Evolutionary conservation across 75 land plant species (phyloP), one percentile per base, ranked within the genome.

Genomic region (Cunninghamia lanceolata): DNA sequence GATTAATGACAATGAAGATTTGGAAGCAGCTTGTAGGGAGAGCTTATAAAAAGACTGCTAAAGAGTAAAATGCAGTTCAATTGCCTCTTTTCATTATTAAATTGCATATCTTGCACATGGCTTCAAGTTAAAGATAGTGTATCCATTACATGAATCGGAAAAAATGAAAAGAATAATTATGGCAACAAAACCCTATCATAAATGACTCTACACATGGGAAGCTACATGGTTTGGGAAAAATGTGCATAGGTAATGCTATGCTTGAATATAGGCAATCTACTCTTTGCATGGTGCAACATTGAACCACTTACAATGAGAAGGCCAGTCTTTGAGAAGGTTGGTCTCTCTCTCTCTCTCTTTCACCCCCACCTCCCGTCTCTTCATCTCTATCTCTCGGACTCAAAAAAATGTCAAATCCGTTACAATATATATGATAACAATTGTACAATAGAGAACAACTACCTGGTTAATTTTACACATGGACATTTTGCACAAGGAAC

Each of bases 401-500:
- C 75, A 32, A 71, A 71, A 71, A 71, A 21, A 32, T 30, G 75
- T 71, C 34, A 71, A 71, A 71, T 71, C 75, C 75, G 75, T 71
- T 71, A 71, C 36, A 71, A 71, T 3, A 71, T 9, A 25, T 59
- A 71, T 32, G 75, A 32, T 34, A 71, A 71, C 35, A 71, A 32
- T 71, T 71, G 75, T 71, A 71, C 75, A 83, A 83, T 52, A 83
- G 25, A 53, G 36, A 83, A 39, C 14, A 16, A 47, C 84, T 83
- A 83, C 63, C 84, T 83, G 84, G 30, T 52, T 83, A 35, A 52
- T 53, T 83, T 83, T 83, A 83, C 84, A 83, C 84, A 83, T 43
- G 84, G 84, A 53, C 63, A 83, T 83, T 83, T 83, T 83, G 84
- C 84, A 83, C 84, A 83, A 36, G 63, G 56, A 83, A 83, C 84